Base-by-base conservation (phyloP, 495 filamentous ascomycete genomes). In the Hypoxylon lenormandii region DNA sequence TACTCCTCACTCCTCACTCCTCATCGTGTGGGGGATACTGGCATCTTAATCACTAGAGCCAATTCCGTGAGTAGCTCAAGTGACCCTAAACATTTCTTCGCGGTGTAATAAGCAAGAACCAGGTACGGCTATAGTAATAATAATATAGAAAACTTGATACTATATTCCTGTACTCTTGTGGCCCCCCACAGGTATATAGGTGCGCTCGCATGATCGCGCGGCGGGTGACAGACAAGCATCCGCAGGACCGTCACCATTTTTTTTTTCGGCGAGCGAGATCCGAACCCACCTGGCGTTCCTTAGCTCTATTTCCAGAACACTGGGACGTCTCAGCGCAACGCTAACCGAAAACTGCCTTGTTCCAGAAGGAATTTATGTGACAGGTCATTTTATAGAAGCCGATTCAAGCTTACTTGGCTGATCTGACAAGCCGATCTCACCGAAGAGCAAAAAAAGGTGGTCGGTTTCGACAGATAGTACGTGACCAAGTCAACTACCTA, bases 271-370 rank as follows among this genome's bases (percentile, higher is more conserved):
- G 62, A 62, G 7, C 56, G 23, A 62, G 68, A 66, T 66, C 68
- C 62, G 68, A 71, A 63, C 18, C 57, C 58, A 46, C 68, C 66
- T 66, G 58, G 68, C 68, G 50, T 53, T 51, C 38, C 45, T 62
- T 62, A 62, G 62, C 68, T 62, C 50, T 71, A 55, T 71, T 66
- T 66, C 68, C 68, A 66, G 68, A 62, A 71, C 58, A 63, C 56
- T 63, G 68, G 68, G 68, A 66, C 62, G 62, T 71, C 62, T 66
- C 68, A 62, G 52, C 43, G 58, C 40, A 30, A 71, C 62, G 68
- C 68, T 71, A 71, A 43, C 58, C 47, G 42, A 15, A 66, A 62
- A 59, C 23, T 50, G 58, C 18, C 30, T 33, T 49, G 56, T 61
- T 48, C 56, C 43, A 62, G 62, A 63, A 63, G 58, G 30, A 33